phyloP scores from a whole-genome alignment of 805 yeast genomes.

The Suhomyces tanzawaensis region DNA sequence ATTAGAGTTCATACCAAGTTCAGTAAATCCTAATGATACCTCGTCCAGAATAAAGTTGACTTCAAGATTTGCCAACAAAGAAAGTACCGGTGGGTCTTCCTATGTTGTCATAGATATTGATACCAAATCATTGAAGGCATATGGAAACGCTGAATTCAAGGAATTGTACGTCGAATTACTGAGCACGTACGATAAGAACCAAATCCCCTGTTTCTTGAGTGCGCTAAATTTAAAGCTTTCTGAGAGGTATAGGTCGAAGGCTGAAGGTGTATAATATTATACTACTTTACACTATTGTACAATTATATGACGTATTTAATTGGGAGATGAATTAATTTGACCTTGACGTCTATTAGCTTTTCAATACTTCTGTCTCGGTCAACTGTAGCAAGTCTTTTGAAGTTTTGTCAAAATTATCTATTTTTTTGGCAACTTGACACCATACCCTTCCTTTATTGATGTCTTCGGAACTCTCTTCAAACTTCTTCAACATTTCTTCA shows the following conservation, averaged over 20 bases:
- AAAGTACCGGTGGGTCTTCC: slow-evolving; percentile 24
- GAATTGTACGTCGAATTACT: slow-evolving; percentile 49
- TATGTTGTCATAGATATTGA: slow-evolving; percentile 58
- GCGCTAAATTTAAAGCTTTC: slow-evolving; percentile 68
- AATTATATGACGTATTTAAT: too few species aligned
- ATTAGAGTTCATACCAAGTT: slow-evolving; percentile 58
- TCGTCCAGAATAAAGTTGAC: slow-evolving; percentile 54
- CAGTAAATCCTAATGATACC: slow-evolving; percentile 42
- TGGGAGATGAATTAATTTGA: too few species aligned
- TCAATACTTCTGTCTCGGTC: slow-evolving; percentile 9
- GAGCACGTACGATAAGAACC: slow-evolving; percentile 65
- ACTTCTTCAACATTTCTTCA: slow-evolving; percentile 32
- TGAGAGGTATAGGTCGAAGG: slow-evolving; percentile 27
- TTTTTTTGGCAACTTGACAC: slow-evolving; percentile 50
- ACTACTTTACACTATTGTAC: not conserved
- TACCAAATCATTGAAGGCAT: slow-evolving; percentile 53
- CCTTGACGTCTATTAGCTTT: too few species aligned
- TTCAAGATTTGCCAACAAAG: slow-evolving; percentile 39
- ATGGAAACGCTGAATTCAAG: slow-evolving; percentile 40
- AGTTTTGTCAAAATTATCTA: slow-evolving; percentile 42
- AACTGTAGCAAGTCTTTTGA: slow-evolving; percentile 40
- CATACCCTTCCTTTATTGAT: slow-evolving; percentile 66
- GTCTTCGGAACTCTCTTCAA: slow-evolving; percentile 28
- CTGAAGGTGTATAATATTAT: too few species aligned
- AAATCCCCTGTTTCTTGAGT: slow-evolving; percentile 75